These are phyloP conservation scores for Termitomyces sp. DNA, from an alignment of 768 basidiomycete genomes.

Conservation along the genomic window DNA sequence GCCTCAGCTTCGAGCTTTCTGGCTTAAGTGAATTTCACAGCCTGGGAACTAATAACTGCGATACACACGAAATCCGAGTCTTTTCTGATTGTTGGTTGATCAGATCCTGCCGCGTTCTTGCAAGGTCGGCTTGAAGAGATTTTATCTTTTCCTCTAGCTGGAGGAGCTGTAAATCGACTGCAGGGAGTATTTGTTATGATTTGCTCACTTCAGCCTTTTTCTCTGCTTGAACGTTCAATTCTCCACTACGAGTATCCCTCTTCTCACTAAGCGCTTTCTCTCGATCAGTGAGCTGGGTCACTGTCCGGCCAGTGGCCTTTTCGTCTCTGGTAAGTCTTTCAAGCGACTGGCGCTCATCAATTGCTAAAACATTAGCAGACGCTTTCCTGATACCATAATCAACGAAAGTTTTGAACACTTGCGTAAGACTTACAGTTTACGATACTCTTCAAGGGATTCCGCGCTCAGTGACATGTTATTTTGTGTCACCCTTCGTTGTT, in stretches of 20 bases:
- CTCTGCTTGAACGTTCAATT: constrained; percentile 39
- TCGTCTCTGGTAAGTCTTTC: constrained; percentile 80
- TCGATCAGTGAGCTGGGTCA: constrained; percentile 64
- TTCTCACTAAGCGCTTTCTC: constrained; percentile 60
- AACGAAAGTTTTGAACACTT: background rate
- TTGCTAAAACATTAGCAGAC: constrained; percentile 70
- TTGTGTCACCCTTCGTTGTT: constrained; percentile 65
- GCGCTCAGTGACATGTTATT: constrained; percentile 76
- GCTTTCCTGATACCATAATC: constrained; percentile 54
- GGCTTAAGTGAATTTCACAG: background rate
- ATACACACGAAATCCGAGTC: constrained; percentile 65
- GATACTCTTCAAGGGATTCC: constrained; percentile 85
- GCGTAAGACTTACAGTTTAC: constrained; percentile 52
- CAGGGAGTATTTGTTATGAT: background rate
- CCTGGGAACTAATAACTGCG: background rate
- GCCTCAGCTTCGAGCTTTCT: constrained; percentile 89
- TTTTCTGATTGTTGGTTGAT: constrained; percentile 85
- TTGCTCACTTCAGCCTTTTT: constrained; percentile 55
- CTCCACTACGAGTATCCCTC: constrained; percentile 50
- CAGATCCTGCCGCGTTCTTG: constrained; percentile 65
- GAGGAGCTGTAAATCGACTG: background rate
- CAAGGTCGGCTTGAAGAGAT: constrained; percentile 55
- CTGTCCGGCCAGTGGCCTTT: constrained; percentile 62
- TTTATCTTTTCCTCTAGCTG: constrained; percentile 61
- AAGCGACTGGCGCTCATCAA: constrained; percentile 82